phyloP scores from a whole-genome alignment of 805 yeast species.

The Priceomyces melissophilus region DNA sequence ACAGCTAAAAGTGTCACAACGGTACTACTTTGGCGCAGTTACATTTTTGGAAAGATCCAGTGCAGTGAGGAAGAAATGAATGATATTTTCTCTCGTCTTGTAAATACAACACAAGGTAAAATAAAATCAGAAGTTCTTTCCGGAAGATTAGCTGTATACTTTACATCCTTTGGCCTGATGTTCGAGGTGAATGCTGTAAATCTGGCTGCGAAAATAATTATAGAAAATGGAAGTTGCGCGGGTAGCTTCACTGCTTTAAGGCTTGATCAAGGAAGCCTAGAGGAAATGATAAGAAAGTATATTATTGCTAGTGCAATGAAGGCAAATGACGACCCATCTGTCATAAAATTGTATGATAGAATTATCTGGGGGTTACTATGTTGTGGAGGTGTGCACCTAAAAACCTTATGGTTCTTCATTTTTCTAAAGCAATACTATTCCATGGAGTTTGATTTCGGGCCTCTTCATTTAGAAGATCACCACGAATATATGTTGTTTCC shows the following conservation, averaged over 20 bases:
- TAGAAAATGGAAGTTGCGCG: slow-evolving; percentile 7
- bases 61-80: slow-evolving; percentile 6
- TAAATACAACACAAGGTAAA: slow-evolving; percentile 9
- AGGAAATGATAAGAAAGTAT: slow-evolving; percentile 37
- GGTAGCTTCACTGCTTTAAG: slow-evolving; percentile 9
- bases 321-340: slow-evolving; percentile 35
- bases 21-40: slow-evolving; percentile 10
- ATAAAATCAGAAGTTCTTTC: slow-evolving; percentile 12
- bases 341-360: slow-evolving; percentile 29
- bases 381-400: slow-evolving; percentile 43
- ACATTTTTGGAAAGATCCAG: slow-evolving; percentile 13
- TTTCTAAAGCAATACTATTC: slow-evolving; percentile 27
- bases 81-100: slow-evolving; percentile 7
- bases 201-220: slow-evolving; percentile 6
- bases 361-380: slow-evolving; percentile 42
- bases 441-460: slow-evolving; percentile 18
- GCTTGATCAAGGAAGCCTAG: slow-evolving; percentile 11
- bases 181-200: slow-evolving; percentile 17
- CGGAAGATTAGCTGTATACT: slow-evolving; percentile 25
- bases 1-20: slow-evolving; percentile 9
- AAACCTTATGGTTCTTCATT: slow-evolving; percentile 41
- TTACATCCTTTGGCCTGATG: slow-evolving; percentile 17
- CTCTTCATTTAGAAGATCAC: slow-evolving; percentile 21
- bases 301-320: slow-evolving; percentile 30
- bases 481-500: slow-evolving; percentile 23